Evolutionary conservation across 2,329 filamentous ascomycete genomes (phyloP), one percentile per base, ranked within the genome.

Genomic region (Boeremia lycopersici): DNA sequence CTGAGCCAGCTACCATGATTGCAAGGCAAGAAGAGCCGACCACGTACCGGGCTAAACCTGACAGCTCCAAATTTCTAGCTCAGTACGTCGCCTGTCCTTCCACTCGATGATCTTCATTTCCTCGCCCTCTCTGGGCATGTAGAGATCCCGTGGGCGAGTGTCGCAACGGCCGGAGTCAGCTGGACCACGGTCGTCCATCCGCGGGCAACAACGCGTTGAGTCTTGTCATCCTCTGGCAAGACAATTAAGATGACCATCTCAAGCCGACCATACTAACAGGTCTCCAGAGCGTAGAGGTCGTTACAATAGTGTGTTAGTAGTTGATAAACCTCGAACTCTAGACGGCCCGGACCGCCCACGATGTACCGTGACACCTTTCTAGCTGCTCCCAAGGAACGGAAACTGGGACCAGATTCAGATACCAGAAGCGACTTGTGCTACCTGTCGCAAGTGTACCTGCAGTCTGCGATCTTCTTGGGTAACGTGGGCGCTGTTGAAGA

Each of bases 401-500:
- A 36, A 17, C 49, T 51, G 50, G 42, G 41, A 57, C 36, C 42
- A 44, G 40, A 40, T 45, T 43, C 60, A 59, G 56, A 48, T 56
- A 57, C 56, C 47, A 53, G 48, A 55, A 59, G 43, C 42, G 35
- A 48, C 41, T 48, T 60, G 58, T 66, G 57, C 52, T 48, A 62
- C 61, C 35, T 43, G 43, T 54, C 45, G 49, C 50, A 56, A 54
- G 52, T 30, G 65, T 70, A 61, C 64, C 69, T 72, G 66, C 64
- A 67, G 62, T 59, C 53, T 38, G 39, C 43, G 35, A 39, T 46
- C 58, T 58, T 35, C 48, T 49, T 67, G 34, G 58, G 65, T 53
- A 69, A 69, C 58, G 57, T 57, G 46, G 53, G 63, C 63, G 54
- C 56, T 34, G 28, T 51, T 53, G 43, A 57, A 57, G 54, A 57